These are phyloP conservation scores for Xanthoceras sorbifolium DNA, from an alignment of 345 rosid genomes.

Conservation along the genomic window DNA sequence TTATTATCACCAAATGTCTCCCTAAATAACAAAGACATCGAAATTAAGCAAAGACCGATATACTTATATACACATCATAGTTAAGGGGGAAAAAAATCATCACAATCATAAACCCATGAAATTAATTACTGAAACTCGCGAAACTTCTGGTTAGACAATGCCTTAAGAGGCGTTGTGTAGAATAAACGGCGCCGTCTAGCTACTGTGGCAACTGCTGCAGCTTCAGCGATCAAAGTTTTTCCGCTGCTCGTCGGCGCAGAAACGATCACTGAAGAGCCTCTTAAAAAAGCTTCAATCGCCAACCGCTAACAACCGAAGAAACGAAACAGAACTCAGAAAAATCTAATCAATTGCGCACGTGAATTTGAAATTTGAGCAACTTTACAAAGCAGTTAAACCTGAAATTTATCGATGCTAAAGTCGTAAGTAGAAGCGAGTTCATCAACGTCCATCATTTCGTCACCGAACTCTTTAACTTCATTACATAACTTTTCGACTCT, in stretches of 20 bases:
- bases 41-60: background rate
- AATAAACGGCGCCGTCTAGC: conserved; percentile 81
- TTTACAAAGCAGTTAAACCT: conserved; percentile 40
- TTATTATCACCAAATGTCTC: conserved; percentile 89
- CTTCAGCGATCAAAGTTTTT: conserved; percentile 95
- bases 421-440: conserved; percentile 78
- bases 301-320: conserved; percentile 46
- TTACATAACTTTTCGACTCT: conserved; percentile 77
- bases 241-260: conserved; percentile 99
- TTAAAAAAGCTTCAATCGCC: conserved; percentile 78
- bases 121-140: conserved; percentile 78
- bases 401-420: conserved; percentile 91
- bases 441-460: conserved; percentile 69
- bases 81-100: no score
- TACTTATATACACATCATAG: background rate
- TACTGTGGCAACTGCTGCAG: conserved; percentile 89
- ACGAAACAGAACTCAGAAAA: background rate
- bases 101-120: background rate
- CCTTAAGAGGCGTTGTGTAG: conserved; percentile 96
- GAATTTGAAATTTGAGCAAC: no score
- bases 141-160: conserved; percentile 94
- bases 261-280: conserved; percentile 89
- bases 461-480: conserved; percentile 68
- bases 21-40: conserved; percentile 32
- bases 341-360: background rate